These are phyloP conservation scores for Salix koriyanagi DNA, from an alignment of 345 rosid genomes.

Conservation along the genomic window DNA sequence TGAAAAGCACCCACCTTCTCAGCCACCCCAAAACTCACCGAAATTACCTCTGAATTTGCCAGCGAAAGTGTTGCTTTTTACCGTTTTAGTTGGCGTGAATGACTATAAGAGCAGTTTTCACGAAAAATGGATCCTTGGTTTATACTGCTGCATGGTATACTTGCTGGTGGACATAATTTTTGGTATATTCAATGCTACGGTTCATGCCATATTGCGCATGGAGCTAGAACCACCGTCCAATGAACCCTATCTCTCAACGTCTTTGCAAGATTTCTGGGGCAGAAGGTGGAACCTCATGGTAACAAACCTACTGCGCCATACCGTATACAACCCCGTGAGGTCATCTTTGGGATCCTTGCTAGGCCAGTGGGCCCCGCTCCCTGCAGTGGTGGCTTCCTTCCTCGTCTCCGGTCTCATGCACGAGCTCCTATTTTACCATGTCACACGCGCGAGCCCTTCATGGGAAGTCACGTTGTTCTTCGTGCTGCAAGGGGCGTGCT, in stretches of 20 bases:
- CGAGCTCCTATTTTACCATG: conserved; percentile 24
- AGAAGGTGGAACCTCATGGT: conserved; percentile 37
- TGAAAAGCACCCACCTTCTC: conserved; percentile 10
- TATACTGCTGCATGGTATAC: conserved; percentile 24
- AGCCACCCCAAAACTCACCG: conserved; percentile 3
- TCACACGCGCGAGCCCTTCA: conserved; percentile 25
- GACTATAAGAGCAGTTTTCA: conserved; percentile 17
- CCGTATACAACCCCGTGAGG: conserved; percentile 19
- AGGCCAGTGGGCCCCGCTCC: not conserved
- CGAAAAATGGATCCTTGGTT: conserved; percentile 1
- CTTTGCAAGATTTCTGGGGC: conserved; percentile 38
- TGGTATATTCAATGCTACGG: conserved; percentile 16
- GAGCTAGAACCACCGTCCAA: conserved; percentile 39
- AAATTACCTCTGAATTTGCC: conserved; percentile 29
- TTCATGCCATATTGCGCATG: conserved; percentile 10
- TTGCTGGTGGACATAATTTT: conserved; percentile 29
- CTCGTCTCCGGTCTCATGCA: conserved; percentile 32
- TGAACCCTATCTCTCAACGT: conserved; percentile 41
- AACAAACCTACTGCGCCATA: conserved; percentile 17
- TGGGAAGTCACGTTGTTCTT: conserved; percentile 39
- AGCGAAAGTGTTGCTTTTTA: conserved; percentile 22
- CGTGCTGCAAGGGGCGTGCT: conserved; percentile 32
- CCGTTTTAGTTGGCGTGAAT: conserved; percentile 8
- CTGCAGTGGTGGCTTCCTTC: conserved; percentile 14
- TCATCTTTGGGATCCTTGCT: not conserved